Evolutionary conservation across 495 filamentous ascomycete genomes (phyloP).

Genomic region (Aspergillus ostianus): DNA sequence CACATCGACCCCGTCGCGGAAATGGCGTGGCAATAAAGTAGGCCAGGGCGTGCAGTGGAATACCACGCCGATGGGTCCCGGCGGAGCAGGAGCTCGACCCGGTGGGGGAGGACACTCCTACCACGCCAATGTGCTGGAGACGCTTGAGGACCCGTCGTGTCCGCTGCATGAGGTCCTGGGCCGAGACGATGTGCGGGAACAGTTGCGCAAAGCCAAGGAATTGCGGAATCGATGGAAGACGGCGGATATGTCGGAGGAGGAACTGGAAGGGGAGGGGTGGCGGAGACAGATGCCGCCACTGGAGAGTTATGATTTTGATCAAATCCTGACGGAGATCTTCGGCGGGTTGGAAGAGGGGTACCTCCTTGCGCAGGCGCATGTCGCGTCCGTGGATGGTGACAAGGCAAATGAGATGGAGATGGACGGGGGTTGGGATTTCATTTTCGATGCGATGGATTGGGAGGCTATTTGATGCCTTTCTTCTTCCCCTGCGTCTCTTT

Average conservation of each 20-base stretch:
- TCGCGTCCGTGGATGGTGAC: slow-evolving; percentile 11
- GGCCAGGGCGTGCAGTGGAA: neutral
- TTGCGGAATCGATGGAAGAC: slow-evolving; percentile 68
- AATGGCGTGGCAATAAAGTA: neutral
- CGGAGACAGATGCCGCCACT: slow-evolving; percentile 30
- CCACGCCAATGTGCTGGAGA: slow-evolving; percentile 61
- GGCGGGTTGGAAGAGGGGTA: slow-evolving; percentile 37
- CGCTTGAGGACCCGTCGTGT: slow-evolving; percentile 47
- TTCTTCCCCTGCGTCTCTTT: neutral
- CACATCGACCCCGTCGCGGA: slow-evolving; percentile 15
- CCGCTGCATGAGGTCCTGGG: slow-evolving; percentile 55
- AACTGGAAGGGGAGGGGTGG: slow-evolving; percentile 15
- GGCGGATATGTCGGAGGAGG: slow-evolving; percentile 41
- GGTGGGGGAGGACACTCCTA: slow-evolving; percentile 47
- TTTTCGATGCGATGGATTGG: slow-evolving; percentile 68
- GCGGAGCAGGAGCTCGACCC: slow-evolving; percentile 8
- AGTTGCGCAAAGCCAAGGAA: slow-evolving; percentile 60
- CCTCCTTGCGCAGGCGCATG: slow-evolving; percentile 25
- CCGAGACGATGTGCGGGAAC: slow-evolving; percentile 38
- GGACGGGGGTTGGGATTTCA: slow-evolving; percentile 54
- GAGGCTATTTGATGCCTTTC: slow-evolving; percentile 41
- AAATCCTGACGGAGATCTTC: slow-evolving; percentile 47
- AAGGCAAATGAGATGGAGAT: slow-evolving; percentile 15
- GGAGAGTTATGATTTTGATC: slow-evolving; percentile 54
- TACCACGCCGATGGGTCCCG: neutral